Evolutionary conservation across 2,329 filamentous ascomycete species (phyloP), one percentile per base, ranked within the genome.

Genomic region (Paecilomyces formosus): DNA sequence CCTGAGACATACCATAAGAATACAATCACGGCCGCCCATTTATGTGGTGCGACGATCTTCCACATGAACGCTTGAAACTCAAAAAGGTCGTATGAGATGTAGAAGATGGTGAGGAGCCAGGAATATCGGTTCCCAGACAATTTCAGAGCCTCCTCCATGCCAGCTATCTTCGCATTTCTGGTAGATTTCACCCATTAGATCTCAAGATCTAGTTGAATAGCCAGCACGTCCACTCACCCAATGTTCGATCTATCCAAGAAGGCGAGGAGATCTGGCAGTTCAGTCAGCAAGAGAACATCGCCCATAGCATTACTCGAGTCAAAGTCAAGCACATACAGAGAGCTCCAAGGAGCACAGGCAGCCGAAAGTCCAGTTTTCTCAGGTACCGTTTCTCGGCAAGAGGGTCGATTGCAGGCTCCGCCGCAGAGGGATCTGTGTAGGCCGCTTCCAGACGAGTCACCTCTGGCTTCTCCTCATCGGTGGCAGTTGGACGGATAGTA

Each of bases 131-230:
- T 70, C 12, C 76, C 74, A n/a, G 68, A 65, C 18, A 85, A 71
- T 9, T 76, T 58, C 15, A 85, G 74, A 28, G 81, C 79, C 52
- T 78, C 68, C 55, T 73, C 62, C 79, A 84, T 82, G 39, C 81
- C 81, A 1, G 81, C 80, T 52, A 82, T 81, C 61, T 76, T 74
- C 1, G 81, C 81, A 74, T 83, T 83, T 56, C 80, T 79, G 53
- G 6, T n/a, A 45, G n/a, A 2, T 18, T 45, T 45, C 11, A 6
- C 39, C 8, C 39, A 45, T 45, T 45, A 45, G 39, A 45, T n/a
- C 8, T 45, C 39, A 18, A 7, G 8, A 45, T 3, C 39, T 8
- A 7, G 15, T 45, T 18, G n/a, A 26, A 45, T 15, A 45, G 1
- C n/a, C 39, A 9, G n/a, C 18, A 52, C n/a, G 50, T 26, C 6